These are phyloP conservation scores for Pseudopithomyces maydicus DNA, from an alignment of 2,329 filamentous ascomycete genomes.

Conservation along the genomic window DNA sequence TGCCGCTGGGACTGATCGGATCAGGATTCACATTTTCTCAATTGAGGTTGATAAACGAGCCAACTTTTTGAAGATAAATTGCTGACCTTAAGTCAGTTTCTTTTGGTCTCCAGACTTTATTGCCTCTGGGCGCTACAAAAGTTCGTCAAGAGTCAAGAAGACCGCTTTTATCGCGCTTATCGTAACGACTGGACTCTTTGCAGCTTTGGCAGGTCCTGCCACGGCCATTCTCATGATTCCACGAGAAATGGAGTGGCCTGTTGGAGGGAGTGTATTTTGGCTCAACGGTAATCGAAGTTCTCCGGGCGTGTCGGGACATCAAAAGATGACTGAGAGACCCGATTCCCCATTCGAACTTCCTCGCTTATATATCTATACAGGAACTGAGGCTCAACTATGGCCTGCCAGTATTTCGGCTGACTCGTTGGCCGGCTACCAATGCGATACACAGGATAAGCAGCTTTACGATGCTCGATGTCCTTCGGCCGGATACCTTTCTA, in stretches of 20 bases:
- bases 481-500: too few relatives aligned
- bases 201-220: background rate
- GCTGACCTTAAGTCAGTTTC: slow-evolving; percentile 1
- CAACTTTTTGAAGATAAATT: background rate
- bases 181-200: background rate
- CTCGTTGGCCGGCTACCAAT: too few relatives aligned
- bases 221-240: slow-evolving; percentile 2
- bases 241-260: background rate
- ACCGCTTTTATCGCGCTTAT: background rate
- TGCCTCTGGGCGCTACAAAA: too few relatives aligned
- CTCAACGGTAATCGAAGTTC: background rate
- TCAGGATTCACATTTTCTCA: background rate
- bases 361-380: too few relatives aligned
- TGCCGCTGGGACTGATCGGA: background rate
- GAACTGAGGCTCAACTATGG: too few relatives aligned
- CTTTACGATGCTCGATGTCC: too few relatives aligned
- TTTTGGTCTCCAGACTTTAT: background rate
- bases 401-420: too few relatives aligned
- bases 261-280: background rate
- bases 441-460: too few relatives aligned
- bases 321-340: too few relatives aligned
- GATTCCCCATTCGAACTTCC: too few relatives aligned
- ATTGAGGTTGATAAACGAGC: background rate
- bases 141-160: background rate
- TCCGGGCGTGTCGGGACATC: too few relatives aligned